These are phyloP conservation scores for Apiospora phragmitis DNA, from an alignment of 2,329 filamentous ascomycete species.

Conservation along the genomic window DNA sequence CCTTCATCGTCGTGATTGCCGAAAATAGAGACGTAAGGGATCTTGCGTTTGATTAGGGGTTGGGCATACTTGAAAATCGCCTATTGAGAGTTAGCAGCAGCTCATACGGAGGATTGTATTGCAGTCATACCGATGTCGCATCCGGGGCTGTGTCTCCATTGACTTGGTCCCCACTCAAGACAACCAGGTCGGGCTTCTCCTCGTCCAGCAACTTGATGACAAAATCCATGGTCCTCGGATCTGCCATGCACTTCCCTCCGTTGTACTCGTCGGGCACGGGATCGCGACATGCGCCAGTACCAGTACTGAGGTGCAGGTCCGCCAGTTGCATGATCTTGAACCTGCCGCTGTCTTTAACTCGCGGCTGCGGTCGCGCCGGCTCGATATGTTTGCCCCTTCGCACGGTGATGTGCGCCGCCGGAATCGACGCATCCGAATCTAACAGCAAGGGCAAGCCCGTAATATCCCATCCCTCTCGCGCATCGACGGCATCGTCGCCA, in stretches of 20 bases:
- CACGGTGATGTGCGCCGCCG: slow-evolving; percentile 75
- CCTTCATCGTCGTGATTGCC: slow-evolving; percentile 95
- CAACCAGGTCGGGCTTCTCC: slow-evolving; percentile 87
- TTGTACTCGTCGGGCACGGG: slow-evolving; percentile 74
- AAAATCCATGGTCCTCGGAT: slow-evolving; percentile 89
- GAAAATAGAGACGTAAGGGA: slow-evolving; percentile 92
- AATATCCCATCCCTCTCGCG: slow-evolving; percentile 80
- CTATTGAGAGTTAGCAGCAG: slow-evolving; percentile 38
- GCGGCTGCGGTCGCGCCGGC: slow-evolving; percentile 68
- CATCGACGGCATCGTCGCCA: slow-evolving; percentile 88
- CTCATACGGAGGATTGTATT: not conserved
- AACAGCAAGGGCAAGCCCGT: slow-evolving; percentile 73
- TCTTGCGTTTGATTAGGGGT: slow-evolving; percentile 79
- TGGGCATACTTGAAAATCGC: slow-evolving; percentile 92
- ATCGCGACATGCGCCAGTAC: slow-evolving; percentile 81
- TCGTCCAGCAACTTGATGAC: slow-evolving; percentile 81
- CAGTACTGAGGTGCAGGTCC: slow-evolving; percentile 93
- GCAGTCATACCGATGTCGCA: slow-evolving; percentile 69
- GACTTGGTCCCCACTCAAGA: slow-evolving; percentile 91
- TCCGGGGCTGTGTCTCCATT: slow-evolving; percentile 93
- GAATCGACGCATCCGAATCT: slow-evolving; percentile 59
- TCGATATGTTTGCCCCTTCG: slow-evolving; percentile 69
- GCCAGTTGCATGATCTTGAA: slow-evolving; percentile 98
- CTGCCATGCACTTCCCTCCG: slow-evolving; percentile 82
- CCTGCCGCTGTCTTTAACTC: slow-evolving; percentile 83